These are phyloP conservation scores for Agapanthus africanus DNA, from an alignment of 106 monocot species.

Conservation along the genomic window DNA sequence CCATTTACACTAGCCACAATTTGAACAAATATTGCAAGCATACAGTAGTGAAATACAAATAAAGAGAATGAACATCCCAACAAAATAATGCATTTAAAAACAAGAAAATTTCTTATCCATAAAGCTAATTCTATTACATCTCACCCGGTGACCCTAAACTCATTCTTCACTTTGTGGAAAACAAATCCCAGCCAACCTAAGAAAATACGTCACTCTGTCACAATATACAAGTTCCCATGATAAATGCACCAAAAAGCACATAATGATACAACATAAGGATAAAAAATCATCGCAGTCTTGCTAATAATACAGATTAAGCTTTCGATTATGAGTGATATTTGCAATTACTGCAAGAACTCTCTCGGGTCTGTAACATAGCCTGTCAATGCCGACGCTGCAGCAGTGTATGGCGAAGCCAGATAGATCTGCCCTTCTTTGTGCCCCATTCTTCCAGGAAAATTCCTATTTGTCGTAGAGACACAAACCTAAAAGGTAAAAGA, in stretches of 20 bases:
- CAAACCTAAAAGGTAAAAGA: constrained; percentile 42
- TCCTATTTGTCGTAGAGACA: constrained; percentile 83
- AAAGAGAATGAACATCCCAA: no score
- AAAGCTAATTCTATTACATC: no score
- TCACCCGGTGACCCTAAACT: no score
- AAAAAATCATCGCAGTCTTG: not conserved
- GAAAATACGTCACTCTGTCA: not conserved
- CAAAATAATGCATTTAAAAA: no score
- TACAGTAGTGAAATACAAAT: no score
- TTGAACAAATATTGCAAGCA: no score
- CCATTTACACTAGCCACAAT: no score
- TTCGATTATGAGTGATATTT: not conserved
- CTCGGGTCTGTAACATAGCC: constrained; percentile 83
- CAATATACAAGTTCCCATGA: no score
- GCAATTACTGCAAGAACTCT: constrained; percentile 40
- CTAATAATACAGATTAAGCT: not conserved
- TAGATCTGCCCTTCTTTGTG: constrained; percentile 92
- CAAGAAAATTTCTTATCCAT: no score
- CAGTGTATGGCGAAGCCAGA: constrained; percentile 86
- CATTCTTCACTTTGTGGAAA: not conserved
- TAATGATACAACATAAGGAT: no score
- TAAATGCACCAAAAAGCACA: no score
- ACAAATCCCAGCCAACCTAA: no score
- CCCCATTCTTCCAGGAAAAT: constrained; percentile 88
- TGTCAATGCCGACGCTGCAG: constrained; percentile 83